A percentile compares a stretch with the other conserved stretches of the same genome.
These are phyloP conservation scores for Gymnopilus dilepis DNA, from an alignment of 768 basidiomycete species.

Conservation along the genomic window DNA sequence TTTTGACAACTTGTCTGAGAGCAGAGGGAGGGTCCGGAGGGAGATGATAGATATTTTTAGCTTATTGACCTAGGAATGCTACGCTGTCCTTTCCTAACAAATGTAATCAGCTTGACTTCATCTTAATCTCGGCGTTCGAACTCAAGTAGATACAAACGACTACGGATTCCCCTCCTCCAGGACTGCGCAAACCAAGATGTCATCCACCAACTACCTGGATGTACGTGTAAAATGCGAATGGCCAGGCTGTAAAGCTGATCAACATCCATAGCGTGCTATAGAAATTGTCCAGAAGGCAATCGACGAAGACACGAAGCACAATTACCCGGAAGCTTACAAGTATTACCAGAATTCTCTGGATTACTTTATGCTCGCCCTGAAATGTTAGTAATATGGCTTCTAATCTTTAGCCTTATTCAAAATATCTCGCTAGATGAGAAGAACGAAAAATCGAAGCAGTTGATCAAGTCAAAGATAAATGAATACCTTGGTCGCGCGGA, in stretches of 20 bases:
- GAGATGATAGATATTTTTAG: not conserved
- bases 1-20: too few relatives aligned
- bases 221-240: conserved; percentile 34
- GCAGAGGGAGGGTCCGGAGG: too few relatives aligned
- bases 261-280: conserved; percentile 60
- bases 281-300: conserved; percentile 93
- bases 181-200: conserved; percentile 37
- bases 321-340: conserved; percentile 95
- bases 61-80: not conserved
- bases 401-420: not conserved
- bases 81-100: not conserved
- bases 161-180: conserved; percentile 4
- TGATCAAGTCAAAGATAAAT: conserved; percentile 87
- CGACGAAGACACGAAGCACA: conserved; percentile 90
- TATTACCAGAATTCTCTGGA: conserved; percentile 94
- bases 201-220: conserved; percentile 51
- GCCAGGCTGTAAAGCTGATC: conserved; percentile 5
- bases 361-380: conserved; percentile 97
- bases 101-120: not conserved
- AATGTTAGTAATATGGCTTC: conserved; percentile 55
- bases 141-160: not conserved
- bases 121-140: not conserved
- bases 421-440: conserved; percentile 48
- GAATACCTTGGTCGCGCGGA: conserved; percentile 95
- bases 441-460: conserved; percentile 88